A percentile compares a stretch with the other conserved stretches of the same genome.
These are phyloP conservation scores for Peterozyma toletana DNA, from an alignment of 805 yeast genomes.

Conservation along the genomic window DNA sequence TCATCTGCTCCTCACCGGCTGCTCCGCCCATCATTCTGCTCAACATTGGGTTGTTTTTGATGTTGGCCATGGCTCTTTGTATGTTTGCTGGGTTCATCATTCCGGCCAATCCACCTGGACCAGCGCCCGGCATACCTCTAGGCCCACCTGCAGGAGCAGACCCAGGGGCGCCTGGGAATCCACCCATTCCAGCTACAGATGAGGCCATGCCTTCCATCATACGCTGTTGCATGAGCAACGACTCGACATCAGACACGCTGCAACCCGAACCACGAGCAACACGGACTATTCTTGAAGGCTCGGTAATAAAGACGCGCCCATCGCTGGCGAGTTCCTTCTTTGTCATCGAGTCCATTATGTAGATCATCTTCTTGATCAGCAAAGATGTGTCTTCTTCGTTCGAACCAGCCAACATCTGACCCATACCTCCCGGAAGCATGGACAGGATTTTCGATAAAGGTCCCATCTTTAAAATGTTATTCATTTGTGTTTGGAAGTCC, in stretches of 20 bases:
- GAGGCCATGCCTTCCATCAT: conserved; percentile 94
- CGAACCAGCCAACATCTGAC: conserved; percentile 74
- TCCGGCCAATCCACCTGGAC: conserved; percentile 22
- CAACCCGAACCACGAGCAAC: conserved; percentile 96
- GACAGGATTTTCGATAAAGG: conserved; percentile 89
- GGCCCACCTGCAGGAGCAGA: conserved; percentile 53
- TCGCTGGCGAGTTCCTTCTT: conserved; percentile 84
- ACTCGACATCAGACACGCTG: conserved; percentile 85
- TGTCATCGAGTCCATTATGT: conserved; percentile 94
- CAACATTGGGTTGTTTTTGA: conserved; percentile 43
- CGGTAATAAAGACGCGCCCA: conserved; percentile 69
- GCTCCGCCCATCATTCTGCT: conserved; percentile 13
- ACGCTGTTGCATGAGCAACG: conserved; percentile 82
- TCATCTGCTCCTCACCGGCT: conserved; percentile 23
- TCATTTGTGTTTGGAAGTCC: conserved; percentile 92
- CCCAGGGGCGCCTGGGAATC: conserved; percentile 46
- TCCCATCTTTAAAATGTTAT: conserved; percentile 93
- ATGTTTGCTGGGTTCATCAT: conserved; percentile 23
- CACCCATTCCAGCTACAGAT: conserved; percentile 49
- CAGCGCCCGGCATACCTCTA: conserved; percentile 42
- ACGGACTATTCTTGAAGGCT: conserved; percentile 81
- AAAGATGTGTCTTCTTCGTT: conserved; percentile 91
- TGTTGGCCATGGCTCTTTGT: conserved; percentile 45
- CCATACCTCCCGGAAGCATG: conserved; percentile 91
- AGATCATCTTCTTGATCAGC: conserved; percentile 81